Base-by-base conservation (phyloP, 2,329 filamentous ascomycete species). In the Metarhizium guizhouense region DNA sequence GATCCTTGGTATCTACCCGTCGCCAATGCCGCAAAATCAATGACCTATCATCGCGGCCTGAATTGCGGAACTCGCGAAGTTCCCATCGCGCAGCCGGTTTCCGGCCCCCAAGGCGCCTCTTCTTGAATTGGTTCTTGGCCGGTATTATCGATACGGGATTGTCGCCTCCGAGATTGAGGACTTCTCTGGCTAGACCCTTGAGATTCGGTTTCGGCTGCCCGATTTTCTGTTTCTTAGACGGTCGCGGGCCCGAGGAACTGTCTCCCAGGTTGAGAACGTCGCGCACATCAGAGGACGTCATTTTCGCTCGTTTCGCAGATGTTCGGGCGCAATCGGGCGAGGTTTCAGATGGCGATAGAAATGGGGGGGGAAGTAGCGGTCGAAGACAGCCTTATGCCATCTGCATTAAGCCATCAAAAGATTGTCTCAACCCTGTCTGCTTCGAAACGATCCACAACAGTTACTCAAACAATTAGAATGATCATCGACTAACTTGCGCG, bases 261-360 rank as follows among this genome's bases (percentile, higher is more conserved):
- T 84, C 85, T 52, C 86, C 86, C 68, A 95, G 78, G 70, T 92
- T 90, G 67, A 95, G 84, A 68, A 95, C 89, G 70, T 95, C 90
- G 74, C 88, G 90, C 63, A 95, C 83, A 78, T 95, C 90, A 70
- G 85, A 82, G 60, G 86, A 86, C 58, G 86, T 79, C 85, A 89
- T 89, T 60, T 65, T 76, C 65, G 61, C 14, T 8, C 25, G 25
- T 30, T 13, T 29, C 45, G 45, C 13, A 20, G 43, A 20, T 47
- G 43, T 6, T n/a, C 43, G 25, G 40, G 43, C 43, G 43, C 25
- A 25, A 25, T 25, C 25, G 13, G 20, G 60, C 56, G n/a, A 38
- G 29, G 16, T 34, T 10, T 18, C 57, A 60, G 49, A 54, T 53
- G 57, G 57, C 57, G 30, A 25, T 25, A 25, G 25, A 25, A 58